Conservation (phyloP, 352 stramenopile species). For the Phytopythium vexans region DNA sequence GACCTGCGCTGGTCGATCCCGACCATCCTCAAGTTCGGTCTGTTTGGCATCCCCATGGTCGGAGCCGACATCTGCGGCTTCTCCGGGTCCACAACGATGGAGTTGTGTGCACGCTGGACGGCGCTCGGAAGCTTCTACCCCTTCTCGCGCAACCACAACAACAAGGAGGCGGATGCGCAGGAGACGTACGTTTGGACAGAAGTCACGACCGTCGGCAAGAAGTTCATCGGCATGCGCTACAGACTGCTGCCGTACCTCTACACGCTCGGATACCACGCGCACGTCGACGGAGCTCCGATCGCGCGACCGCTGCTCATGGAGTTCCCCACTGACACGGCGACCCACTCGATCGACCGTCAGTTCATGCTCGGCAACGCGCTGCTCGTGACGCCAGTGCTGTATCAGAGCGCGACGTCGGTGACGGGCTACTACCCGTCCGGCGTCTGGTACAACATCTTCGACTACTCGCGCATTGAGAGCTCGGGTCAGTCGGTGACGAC, state of each 20-base stretch:
- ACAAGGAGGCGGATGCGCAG: constrained; percentile 38
- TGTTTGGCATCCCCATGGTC: constrained; percentile 83
- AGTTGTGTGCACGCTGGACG: constrained; percentile 80
- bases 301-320: constrained; percentile 59
- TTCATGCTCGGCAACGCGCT: constrained; percentile 40
- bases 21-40: constrained; percentile 63
- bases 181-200: constrained; percentile 68
- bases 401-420: constrained; percentile 38
- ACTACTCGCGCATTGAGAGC: constrained; percentile 32
- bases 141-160: constrained; percentile 85
- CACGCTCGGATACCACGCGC: constrained; percentile 63
- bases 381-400: constrained; percentile 52
- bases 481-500: constrained; percentile 22
- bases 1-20: constrained; percentile 70
- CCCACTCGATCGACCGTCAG: constrained; percentile 38
- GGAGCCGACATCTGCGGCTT: constrained; percentile 82
- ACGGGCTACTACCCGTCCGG: constrained; percentile 42
- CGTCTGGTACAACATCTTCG: constrained; percentile 61
- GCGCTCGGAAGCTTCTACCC: constrained; percentile 72
- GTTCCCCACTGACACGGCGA: constrained; percentile 43
- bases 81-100: constrained; percentile 42
- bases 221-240: constrained; percentile 72
- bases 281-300: constrained; percentile 40
- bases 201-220: constrained; percentile 40
- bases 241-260: constrained; percentile 76